phyloP scores from a whole-genome alignment of 768 basidiomycete genomes.

The Lyophyllum semitale region DNA sequence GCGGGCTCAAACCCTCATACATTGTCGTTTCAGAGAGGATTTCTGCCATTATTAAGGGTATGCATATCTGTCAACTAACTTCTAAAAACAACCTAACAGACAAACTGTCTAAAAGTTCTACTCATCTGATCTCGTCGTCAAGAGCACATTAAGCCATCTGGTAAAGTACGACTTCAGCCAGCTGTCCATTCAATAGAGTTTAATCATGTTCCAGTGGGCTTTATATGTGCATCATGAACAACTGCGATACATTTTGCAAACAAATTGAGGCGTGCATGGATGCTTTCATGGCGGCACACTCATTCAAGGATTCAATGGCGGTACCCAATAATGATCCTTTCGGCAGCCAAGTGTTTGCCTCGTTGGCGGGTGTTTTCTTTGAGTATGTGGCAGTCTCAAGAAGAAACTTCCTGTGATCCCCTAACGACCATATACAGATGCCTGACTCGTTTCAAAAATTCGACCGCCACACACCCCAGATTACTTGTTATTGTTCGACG shows the following conservation, averaged over 20 bases:
- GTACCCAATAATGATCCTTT: constrained; percentile 19
- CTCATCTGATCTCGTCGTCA: constrained; percentile 59
- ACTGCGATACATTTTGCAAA: constrained; percentile 42
- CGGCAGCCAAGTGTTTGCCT: constrained; percentile 45
- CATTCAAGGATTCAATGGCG: constrained; percentile 32
- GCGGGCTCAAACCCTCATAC: constrained; percentile 33
- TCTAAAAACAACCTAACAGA: background rate
- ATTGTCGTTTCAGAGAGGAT: constrained; percentile 63
- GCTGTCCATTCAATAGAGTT: background rate
- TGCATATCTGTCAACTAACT: background rate
- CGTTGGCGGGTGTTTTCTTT: constrained; percentile 47
- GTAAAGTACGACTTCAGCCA: constrained; percentile 44
- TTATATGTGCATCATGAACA: constrained; percentile 45
- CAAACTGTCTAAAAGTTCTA: constrained; percentile 43
- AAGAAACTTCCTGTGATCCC: background rate
- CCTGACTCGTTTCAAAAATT: constrained; percentile 60
- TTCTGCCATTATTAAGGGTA: constrained; percentile 56
- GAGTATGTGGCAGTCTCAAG: constrained; percentile 40
- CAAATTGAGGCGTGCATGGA: constrained; percentile 43
- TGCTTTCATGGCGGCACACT: constrained; percentile 33
- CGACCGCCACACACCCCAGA: constrained; percentile 45
- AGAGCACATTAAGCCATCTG: constrained; percentile 50
- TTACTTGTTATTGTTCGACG: constrained; percentile 41
- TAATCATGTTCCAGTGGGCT: constrained; percentile 35
- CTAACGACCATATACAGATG: constrained; percentile 34